A percentile compares a stretch with the other conserved stretches of the same genome.
These are phyloP conservation scores for Nectriaceae sp. DNA, from an alignment of 2,329 filamentous ascomycete species.

Conservation along the genomic window DNA sequence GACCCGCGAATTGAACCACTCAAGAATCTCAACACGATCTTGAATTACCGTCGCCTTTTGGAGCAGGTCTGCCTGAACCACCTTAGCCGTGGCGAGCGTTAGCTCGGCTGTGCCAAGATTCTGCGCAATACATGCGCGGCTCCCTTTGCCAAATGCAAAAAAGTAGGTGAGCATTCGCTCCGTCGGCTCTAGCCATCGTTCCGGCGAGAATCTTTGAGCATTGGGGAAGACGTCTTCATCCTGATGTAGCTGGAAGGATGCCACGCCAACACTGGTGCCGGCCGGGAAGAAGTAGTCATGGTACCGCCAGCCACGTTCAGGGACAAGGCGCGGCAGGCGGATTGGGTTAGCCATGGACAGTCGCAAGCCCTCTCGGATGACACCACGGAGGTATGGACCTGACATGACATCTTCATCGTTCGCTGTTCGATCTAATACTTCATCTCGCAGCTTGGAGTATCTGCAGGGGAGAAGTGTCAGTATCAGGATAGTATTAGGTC, in stretches of 20 bases:
- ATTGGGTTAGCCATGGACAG: slow-evolving; percentile 54
- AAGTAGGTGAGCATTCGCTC: slow-evolving; percentile 34
- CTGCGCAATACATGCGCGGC: slow-evolving; percentile 50
- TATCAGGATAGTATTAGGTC: neutral
- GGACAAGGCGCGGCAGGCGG: slow-evolving; percentile 50
- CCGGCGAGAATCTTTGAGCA: slow-evolving; percentile 45
- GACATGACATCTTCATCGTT: slow-evolving; percentile 38
- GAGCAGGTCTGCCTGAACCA: slow-evolving; percentile 4
- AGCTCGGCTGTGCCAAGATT: slow-evolving; percentile 49
- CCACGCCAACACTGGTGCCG: slow-evolving; percentile 46
- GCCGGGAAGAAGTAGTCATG: slow-evolving; percentile 42
- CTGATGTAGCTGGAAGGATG: slow-evolving; percentile 48
- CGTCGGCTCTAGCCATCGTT: slow-evolving; percentile 42
- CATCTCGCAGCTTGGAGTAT: slow-evolving; percentile 5
- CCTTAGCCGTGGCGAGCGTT: neutral
- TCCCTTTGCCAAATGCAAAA: slow-evolving; percentile 51
- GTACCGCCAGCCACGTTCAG: slow-evolving; percentile 23
- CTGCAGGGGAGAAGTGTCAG: neutral
- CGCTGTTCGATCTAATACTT: neutral
- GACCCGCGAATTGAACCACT: slow-evolving; percentile 2
- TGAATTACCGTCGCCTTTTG: neutral
- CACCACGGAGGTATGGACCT: slow-evolving; percentile 39
- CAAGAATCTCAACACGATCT: slow-evolving; percentile 5
- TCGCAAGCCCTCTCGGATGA: slow-evolving; percentile 51
- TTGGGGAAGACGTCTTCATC: slow-evolving; percentile 44